phyloP scores from a whole-genome alignment of 306 rosid species.

The Fragaria iinumae region DNA sequence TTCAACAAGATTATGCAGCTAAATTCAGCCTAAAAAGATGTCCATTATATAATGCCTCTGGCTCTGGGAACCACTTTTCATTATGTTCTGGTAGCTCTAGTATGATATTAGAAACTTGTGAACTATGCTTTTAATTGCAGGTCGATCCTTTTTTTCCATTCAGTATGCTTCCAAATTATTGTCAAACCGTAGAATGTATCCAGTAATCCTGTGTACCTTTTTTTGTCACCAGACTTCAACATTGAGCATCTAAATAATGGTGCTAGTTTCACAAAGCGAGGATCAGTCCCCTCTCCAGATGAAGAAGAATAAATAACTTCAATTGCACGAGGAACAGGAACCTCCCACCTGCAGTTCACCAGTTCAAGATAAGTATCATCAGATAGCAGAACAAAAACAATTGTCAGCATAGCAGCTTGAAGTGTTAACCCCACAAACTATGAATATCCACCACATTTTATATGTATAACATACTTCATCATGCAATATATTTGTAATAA shows the following conservation, averaged over 20 bases:
- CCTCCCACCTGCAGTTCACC: conserved; percentile 81
- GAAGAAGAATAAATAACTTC: conserved; percentile 45
- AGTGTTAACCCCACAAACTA: neutral
- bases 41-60: neutral
- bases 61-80: neutral
- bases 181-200: neutral
- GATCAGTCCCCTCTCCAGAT: conserved; percentile 64
- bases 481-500: neutral
- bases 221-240: conserved; percentile 56
- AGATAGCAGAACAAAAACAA: conserved; percentile 13
- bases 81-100: neutral
- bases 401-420: neutral
- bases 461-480: neutral
- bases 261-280: conserved; percentile 76
- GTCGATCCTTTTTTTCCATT: neutral
- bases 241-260: conserved; percentile 79
- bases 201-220: conserved; percentile 48
- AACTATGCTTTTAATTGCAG: neutral
- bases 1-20: conserved; percentile 4
- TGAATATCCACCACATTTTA: neutral
- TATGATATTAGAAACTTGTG: neutral
- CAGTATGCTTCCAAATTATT: neutral
- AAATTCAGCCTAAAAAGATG: neutral
- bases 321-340: conserved; percentile 71
- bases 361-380: conserved; percentile 25